phyloP scores from a whole-genome alignment of 1,284 basidiomycete species.

The Waitea zeae region DNA sequence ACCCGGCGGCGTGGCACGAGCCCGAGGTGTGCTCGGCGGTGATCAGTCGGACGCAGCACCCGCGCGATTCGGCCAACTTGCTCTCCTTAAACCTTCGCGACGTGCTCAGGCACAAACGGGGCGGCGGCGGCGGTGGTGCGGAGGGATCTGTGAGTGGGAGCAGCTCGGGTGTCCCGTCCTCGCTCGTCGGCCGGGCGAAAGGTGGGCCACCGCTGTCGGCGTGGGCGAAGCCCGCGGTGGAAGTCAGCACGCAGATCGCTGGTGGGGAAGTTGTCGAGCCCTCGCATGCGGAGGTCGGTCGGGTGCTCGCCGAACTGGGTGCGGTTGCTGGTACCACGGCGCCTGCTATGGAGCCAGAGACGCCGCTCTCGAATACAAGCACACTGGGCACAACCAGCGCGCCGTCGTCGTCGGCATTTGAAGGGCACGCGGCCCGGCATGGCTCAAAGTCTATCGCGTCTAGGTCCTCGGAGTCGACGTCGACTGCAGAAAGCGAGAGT shows the following conservation, averaged over 20 bases:
- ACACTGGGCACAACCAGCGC: constrained; percentile 9
- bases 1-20: constrained; percentile 47
- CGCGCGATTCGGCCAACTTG: constrained; percentile 35
- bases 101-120: too few species aligned
- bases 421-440: constrained; percentile 20
- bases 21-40: constrained; percentile 39
- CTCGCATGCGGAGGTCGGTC: constrained; percentile 22
- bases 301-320: constrained; percentile 32
- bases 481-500: constrained; percentile 20
- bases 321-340: constrained; percentile 13
- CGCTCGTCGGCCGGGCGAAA: constrained; percentile 4
- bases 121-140: too few species aligned
- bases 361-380: constrained; percentile 7
- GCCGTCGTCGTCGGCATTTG: constrained; percentile 12
- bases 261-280: constrained; percentile 28
- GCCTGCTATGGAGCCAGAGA: constrained; percentile 9
- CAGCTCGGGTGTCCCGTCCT: neutral
- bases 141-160: constrained; percentile 16
- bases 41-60: constrained; percentile 43
- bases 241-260: constrained; percentile 29
- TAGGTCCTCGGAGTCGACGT: neutral
- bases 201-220: constrained; percentile 22
- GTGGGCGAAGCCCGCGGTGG: constrained; percentile 42
- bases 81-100: constrained; percentile 36
- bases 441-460: constrained; percentile 18